Base-by-base conservation (phyloP, 2,329 filamentous ascomycete species). In the Simplicillium sp. region DNA sequence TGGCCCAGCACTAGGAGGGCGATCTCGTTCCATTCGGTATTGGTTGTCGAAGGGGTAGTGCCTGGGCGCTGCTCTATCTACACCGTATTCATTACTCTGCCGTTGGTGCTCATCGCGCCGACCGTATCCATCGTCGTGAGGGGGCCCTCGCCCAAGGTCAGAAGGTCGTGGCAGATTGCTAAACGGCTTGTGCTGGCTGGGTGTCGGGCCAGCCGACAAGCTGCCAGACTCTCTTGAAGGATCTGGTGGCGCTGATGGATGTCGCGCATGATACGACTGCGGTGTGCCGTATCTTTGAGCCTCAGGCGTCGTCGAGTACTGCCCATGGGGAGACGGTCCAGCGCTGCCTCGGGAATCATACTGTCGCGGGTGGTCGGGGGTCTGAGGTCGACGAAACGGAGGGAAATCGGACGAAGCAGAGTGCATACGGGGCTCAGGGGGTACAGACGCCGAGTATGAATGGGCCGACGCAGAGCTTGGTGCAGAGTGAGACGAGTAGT, bases 341-440 rank as follows among this genome's bases (percentile, higher is more conserved):
- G 63, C 54, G 46, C 61, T 60, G 17, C 61, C 64, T 51, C 72
- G 62, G 32, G 61, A 63, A 46, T 67, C 68, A 61, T 77, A 76
- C 41, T 65, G 64, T 51, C 75, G 70, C 36, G 71, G 67, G 45
- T 80, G 78, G 35, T 87, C 83, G n/a, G 84, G 84, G 0, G 83
- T 87, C 43, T 84, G 79, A 3, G 83, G 83, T 45, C 82, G 71
- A 46, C 81, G 71, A 56, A 75, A 82, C 5, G 73, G 69, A 39
- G 64, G 66, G 45, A 83, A 82, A 14, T 84, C 80, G 45, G 75
- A 60, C 1, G 70, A 65, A 3, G 70, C 61, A 18, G 69, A 67
- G 43, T 69, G 70, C 64, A 78, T 70, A 33, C 71, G 64, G 3
- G 75, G 75, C 12, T 75, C 79, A 2, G 70, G 71, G 44, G 77